Conservation (phyloP, 2,329 filamentous ascomycete species). For the Calonectria henricotiae region DNA sequence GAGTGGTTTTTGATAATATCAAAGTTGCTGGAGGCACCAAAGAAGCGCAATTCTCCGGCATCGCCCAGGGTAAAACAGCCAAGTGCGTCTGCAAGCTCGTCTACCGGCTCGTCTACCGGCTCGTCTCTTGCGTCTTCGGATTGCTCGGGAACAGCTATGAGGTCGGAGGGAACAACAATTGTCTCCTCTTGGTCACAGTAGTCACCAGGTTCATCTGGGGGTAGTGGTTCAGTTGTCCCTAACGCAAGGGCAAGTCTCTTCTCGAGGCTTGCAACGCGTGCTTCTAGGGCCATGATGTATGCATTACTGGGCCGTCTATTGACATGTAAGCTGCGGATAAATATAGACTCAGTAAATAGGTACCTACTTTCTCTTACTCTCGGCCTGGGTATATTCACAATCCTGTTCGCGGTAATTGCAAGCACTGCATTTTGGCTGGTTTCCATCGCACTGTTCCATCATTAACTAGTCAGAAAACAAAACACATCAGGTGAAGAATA, state of each 20-base stretch:
- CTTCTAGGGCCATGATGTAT: slow-evolving; percentile 34
- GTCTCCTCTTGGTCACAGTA: slow-evolving; percentile 15
- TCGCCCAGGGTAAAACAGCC: slow-evolving; percentile 31
- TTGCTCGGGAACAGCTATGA: background rate
- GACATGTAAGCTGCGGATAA: background rate
- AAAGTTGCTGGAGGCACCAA: slow-evolving; percentile 27
- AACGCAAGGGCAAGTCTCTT: slow-evolving; percentile 24
- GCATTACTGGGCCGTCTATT: slow-evolving; percentile 36
- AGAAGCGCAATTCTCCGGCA: slow-evolving; percentile 30
- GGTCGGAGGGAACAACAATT: background rate
- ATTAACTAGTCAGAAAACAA: slow-evolving; percentile 2
- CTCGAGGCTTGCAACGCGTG: slow-evolving; percentile 34
- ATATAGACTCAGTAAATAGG: background rate
- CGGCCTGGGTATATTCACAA: slow-evolving; percentile 35
- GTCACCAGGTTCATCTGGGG: background rate
- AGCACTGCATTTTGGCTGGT: slow-evolving; percentile 32
- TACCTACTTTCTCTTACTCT: slow-evolving; percentile 36
- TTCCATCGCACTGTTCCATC: slow-evolving; percentile 34
- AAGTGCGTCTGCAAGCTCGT: slow-evolving; percentile 21
- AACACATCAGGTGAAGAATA: too few species aligned
- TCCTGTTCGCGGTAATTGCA: slow-evolving; percentile 32
- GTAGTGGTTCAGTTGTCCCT: background rate
- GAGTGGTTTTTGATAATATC: slow-evolving; percentile 23
- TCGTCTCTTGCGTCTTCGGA: background rate
- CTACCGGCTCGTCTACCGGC: slow-evolving; percentile 15